phyloP scores from a whole-genome alignment of 768 basidiomycete species.

The Lactifluus pinguis region DNA sequence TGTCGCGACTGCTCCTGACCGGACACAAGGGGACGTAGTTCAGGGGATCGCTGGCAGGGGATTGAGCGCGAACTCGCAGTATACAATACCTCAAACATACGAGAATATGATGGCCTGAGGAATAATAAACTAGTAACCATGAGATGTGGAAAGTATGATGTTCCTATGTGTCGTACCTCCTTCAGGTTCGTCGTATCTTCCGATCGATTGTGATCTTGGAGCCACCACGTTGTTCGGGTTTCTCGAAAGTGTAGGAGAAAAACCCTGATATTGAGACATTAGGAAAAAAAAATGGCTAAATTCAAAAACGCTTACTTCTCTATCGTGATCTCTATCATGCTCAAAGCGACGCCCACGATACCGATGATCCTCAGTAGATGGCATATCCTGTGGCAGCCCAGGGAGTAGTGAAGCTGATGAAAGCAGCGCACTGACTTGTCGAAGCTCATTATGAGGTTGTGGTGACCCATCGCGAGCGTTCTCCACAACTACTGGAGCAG shows the following conservation, averaged over 20 bases:
- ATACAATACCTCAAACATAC: background rate
- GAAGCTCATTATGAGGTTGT: background rate
- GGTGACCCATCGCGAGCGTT: conserved; percentile 7
- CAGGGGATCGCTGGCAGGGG: conserved; percentile 4
- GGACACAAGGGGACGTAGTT: background rate
- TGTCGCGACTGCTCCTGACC: conserved; percentile 1
- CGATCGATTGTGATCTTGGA: background rate
- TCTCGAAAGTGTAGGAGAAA: background rate
- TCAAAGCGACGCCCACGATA: conserved; percentile 4
- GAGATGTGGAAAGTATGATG: no score
- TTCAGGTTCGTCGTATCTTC: conserved; percentile 5
- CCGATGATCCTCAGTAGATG: background rate
- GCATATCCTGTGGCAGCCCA: background rate
- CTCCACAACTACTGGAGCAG: background rate
- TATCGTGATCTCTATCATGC: background rate
- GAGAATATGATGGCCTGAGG: background rate
- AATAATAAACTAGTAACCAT: background rate
- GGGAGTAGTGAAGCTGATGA: background rate
- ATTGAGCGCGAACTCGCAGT: background rate
- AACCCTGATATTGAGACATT: background rate
- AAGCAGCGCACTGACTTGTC: background rate
- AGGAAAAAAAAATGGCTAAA: background rate
- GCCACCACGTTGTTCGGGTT: background rate
- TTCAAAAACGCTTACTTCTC: background rate
- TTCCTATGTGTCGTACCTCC: background rate